Evolutionary conservation across 768 basidiomycete genomes (phyloP).

Genomic region (Boletus barrowsii): DNA sequence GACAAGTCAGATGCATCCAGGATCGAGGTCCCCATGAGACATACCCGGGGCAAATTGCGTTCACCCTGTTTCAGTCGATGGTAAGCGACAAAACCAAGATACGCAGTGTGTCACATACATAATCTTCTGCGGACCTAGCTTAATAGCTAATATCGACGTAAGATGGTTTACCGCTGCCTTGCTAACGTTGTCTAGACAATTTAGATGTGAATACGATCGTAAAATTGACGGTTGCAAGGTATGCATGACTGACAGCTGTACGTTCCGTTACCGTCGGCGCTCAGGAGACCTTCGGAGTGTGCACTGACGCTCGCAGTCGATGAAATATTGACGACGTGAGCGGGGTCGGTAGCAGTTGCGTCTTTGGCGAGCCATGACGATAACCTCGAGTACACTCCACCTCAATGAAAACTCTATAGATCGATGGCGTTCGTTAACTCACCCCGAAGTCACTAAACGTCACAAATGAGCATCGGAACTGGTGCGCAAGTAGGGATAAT

Average conservation of each 20-base stretch:
- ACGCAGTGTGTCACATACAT: slow-evolving; percentile 46
- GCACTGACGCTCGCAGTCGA: slow-evolving; percentile 62
- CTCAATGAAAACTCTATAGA: background rate
- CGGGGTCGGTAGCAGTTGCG: slow-evolving; percentile 60
- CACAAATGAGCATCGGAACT: background rate
- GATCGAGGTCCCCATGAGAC: background rate
- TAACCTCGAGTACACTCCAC: slow-evolving; percentile 8
- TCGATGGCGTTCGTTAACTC: background rate
- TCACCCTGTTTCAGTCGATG: slow-evolving; percentile 49
- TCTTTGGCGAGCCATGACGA: slow-evolving; percentile 62
- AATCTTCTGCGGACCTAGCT: slow-evolving; percentile 56
- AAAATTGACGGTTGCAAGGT: background rate
- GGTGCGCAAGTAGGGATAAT: background rate
- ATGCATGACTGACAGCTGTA: slow-evolving; percentile 71
- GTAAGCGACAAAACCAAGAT: background rate
- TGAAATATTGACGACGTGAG: slow-evolving; percentile 79
- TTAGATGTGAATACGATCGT: background rate
- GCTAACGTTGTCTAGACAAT: slow-evolving; percentile 62
- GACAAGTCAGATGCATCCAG: background rate
- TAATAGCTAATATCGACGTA: slow-evolving; percentile 66
- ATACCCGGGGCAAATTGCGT: slow-evolving; percentile 81
- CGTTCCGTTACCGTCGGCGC: slow-evolving; percentile 56
- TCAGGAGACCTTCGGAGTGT: slow-evolving; percentile 45
- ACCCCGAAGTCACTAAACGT: slow-evolving; percentile 44
- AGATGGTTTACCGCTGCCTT: slow-evolving; percentile 89